These are phyloP conservation scores for Funneliformis mosseae DNA, from an alignment of 192 early-diverging fungal species.

Conservation along the genomic window DNA sequence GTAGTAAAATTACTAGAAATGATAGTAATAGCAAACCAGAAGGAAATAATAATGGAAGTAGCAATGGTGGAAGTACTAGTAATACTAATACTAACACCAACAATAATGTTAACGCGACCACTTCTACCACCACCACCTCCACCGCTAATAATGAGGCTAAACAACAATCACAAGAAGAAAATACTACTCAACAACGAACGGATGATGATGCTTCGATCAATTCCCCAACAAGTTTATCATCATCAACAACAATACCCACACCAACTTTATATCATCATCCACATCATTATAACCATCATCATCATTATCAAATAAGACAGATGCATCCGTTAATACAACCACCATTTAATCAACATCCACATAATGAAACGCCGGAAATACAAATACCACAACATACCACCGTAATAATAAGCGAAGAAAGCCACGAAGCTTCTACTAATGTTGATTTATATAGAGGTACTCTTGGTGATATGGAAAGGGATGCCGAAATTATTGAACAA, in stretches of 20 bases:
- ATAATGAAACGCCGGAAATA: conserved; percentile 64
- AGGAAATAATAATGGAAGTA: background rate
- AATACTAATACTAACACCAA: background rate
- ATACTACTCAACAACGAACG: background rate
- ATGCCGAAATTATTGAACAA: conserved; percentile 59
- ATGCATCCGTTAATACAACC: conserved; percentile 37
- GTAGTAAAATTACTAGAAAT: conserved; percentile 10
- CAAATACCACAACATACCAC: conserved; percentile 66
- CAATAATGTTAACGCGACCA: no score
- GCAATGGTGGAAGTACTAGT: background rate
- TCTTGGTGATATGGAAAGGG: conserved; percentile 52
- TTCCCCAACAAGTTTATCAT: background rate
- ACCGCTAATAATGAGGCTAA: background rate
- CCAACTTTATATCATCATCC: background rate
- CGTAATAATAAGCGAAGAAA: conserved; percentile 77
- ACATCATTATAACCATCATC: background rate
- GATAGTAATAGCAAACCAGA: background rate
- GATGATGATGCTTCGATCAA: background rate
- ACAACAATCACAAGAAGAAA: background rate
- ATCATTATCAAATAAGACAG: conserved; percentile 19
- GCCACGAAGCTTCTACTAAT: conserved; percentile 67
- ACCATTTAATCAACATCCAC: conserved; percentile 46
- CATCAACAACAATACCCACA: background rate
- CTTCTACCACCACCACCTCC: background rate
- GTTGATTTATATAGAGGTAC: conserved; percentile 75